Percentiles rank a stretch among this genome's conserved stretches.
Evolutionary conservation across 2,329 filamentous ascomycete species (phyloP).

Genomic region (Pseudogymnoascus sp.): DNA sequence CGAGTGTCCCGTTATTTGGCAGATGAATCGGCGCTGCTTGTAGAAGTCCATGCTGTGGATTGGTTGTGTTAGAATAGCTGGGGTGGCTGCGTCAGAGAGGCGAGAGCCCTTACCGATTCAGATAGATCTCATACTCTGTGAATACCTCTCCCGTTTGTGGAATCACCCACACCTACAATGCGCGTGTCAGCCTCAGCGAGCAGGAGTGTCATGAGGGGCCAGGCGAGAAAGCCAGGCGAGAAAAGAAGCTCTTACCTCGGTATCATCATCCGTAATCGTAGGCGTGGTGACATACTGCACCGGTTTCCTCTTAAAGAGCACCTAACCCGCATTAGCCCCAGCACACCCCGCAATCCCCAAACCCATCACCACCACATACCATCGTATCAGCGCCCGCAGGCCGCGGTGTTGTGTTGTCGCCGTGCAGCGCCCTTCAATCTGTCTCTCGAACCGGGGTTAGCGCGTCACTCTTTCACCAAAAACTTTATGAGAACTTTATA

Average conservation of each 20-base stretch:
- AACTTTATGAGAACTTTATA: conserved; percentile 6
- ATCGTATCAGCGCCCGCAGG: conserved; percentile 6
- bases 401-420: not conserved
- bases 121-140: conserved; percentile 76
- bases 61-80: conserved; percentile 27
- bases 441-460: not conserved
- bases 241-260: conserved; percentile 55
- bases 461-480: not conserved
- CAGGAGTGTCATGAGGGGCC: conserved; percentile 14
- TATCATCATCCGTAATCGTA: conserved; percentile 68
- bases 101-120: conserved; percentile 57
- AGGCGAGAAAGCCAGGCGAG: not conserved
- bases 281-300: conserved; percentile 72
- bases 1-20: conserved; percentile 90
- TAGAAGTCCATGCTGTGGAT: conserved; percentile 82
- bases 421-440: conserved; percentile 1
- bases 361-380: not conserved
- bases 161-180: conserved; percentile 86
- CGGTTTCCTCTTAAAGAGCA: conserved; percentile 92
- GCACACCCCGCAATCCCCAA: conserved; percentile 2
- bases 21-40: conserved; percentile 84
- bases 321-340: conserved; percentile 43
- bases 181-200: conserved; percentile 18
- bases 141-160: conserved; percentile 87
- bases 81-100: not conserved